A percentile compares a stretch with the other conserved stretches of the same genome.
These are phyloP conservation scores for Heliamphora exappendiculata DNA, from an alignment of 148 eudicot species.

Conservation along the genomic window DNA sequence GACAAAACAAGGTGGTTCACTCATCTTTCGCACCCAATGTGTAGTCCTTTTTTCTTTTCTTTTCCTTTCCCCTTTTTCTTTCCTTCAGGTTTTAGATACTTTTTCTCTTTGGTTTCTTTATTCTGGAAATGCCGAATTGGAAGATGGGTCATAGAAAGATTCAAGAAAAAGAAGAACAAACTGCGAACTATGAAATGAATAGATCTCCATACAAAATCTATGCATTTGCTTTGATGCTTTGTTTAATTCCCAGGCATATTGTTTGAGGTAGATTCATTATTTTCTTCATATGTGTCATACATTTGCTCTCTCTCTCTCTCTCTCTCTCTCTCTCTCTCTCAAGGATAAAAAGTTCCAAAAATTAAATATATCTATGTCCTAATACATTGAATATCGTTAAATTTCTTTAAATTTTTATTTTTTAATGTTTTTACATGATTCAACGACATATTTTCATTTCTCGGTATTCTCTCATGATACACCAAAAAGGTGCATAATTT, in stretches of 20 bases:
- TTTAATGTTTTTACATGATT: neutral
- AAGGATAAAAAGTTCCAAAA: neutral
- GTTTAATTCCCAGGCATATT: neutral
- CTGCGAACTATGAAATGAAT: neutral
- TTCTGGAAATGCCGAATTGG: neutral
- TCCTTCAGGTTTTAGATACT: neutral
- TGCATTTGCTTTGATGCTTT: neutral
- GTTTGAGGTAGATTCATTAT: neutral
- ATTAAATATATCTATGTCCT: too few species aligned
- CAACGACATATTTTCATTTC: too few species aligned
- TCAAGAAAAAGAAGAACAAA: neutral
- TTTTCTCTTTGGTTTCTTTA: neutral
- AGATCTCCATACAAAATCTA: neutral
- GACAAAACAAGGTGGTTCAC: conserved; percentile 64
- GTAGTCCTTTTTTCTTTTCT: neutral
- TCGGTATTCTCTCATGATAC: too few species aligned
- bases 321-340: neutral
- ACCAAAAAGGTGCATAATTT: too few species aligned
- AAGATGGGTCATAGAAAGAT: neutral
- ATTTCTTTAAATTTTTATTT: neutral
- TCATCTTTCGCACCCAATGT: conserved; percentile 24
- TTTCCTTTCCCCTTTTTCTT: neutral
- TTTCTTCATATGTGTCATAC: neutral
- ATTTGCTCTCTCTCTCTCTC: neutral
- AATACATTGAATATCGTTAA: too few species aligned